Conservation (phyloP, 306 rosid species). For the Dalbergia cultrata region DNA sequence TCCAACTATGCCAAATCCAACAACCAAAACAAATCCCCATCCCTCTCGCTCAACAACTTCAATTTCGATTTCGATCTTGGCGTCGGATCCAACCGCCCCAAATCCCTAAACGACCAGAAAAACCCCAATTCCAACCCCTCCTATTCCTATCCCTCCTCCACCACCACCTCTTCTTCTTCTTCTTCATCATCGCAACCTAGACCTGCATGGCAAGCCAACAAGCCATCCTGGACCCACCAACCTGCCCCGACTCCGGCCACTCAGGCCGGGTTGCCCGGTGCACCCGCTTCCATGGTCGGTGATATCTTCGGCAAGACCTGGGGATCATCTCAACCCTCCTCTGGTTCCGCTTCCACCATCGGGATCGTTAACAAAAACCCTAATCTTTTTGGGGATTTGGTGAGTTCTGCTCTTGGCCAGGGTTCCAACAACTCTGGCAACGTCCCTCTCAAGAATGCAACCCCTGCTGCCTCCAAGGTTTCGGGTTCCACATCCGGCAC, state of each 20-base stretch:
- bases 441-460: conserved; percentile 75
- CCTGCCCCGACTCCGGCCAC: conserved; percentile 56
- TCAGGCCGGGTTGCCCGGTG: conserved; percentile 55
- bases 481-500: conserved; percentile 45
- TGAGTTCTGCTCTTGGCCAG: conserved; percentile 78
- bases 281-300: conserved; percentile 86
- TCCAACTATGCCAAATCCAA: conserved; percentile 52
- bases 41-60: conserved; percentile 63
- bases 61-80: conserved; percentile 95
- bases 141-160: conserved; percentile 52
- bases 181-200: conserved; percentile 53
- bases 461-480: conserved; percentile 51
- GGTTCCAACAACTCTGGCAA: conserved; percentile 54
- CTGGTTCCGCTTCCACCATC: conserved; percentile 46
- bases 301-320: conserved; percentile 92
- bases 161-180: conserved; percentile 47
- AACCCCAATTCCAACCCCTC: conserved; percentile 57
- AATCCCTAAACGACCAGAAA: conserved; percentile 90
- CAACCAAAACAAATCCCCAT: conserved; percentile 50
- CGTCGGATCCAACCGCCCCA: conserved; percentile 76
- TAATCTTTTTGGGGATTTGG: conserved; percentile 90
- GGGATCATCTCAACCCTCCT: conserved; percentile 62
- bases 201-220: conserved; percentile 75
- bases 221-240: conserved; percentile 90
- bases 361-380: conserved; percentile 79